Evolutionary conservation across 768 basidiomycete species (phyloP), one percentile per base, ranked within the genome.

Genomic region (Russula compacta): DNA sequence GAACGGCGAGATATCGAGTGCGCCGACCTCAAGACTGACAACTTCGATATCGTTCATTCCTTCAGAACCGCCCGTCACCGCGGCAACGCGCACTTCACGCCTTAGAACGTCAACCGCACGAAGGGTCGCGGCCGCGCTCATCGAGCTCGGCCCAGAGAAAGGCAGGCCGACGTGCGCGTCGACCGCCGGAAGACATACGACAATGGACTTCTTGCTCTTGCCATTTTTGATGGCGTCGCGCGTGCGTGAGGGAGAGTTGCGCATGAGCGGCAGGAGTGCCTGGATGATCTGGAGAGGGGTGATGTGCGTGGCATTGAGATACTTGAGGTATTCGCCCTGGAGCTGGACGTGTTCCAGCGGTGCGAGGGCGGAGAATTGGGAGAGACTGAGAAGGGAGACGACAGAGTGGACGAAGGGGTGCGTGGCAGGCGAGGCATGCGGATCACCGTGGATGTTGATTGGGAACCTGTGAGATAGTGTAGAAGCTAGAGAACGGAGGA

Each of bases 401-500:
- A 92, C 76, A 21, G 89, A 86, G 64, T 89, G 84, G 47, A 95
- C 78, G 71, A 87, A 83, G 3, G 87, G 83, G 68, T 84, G 79
- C 17, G 83, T 73, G 32, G 83, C 75, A 24, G 85, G 82, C 0
- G 85, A 77, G 24, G 79, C 82, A 70, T 85, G 89, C 2, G 92
- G 92, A 71, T 95, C 93, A 29, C 92, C 92, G 3, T 87, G 75
- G 7, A 83, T 72, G 38, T 81, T 84, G 65, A 91, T 80, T 4
- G 92, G 92, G 74, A 92, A 95, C 51, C 84, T 82, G 64, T 90
- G 85, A 17, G 87, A 87, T 9, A 95, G 78, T 0, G 89, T 84
- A 0, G 92, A 87, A 3, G 83, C 78, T 42, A 95, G 75, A 8
- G 91, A 92, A 57, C 92, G 85, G 44, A 94, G 77, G 76, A 94